A percentile compares a stretch with the other conserved stretches of the same genome.
Conservation (phyloP, 345 rosid species). For the Corchorus olitorius region DNA sequence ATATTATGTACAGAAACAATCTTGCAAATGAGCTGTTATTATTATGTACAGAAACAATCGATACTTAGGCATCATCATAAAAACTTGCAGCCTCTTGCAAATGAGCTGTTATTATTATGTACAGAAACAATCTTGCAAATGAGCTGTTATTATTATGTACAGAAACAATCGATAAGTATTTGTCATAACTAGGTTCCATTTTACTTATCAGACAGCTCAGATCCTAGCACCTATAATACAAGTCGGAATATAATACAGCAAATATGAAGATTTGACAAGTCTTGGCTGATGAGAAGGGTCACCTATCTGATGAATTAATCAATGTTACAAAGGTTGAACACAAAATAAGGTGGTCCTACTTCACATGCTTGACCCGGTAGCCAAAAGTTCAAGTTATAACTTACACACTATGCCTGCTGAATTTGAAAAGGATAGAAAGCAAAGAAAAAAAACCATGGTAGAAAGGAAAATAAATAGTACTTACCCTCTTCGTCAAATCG, state of each 20-base stretch:
- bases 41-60: not conserved
- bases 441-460: conserved; percentile 5
- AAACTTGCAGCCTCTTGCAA: not conserved
- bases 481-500: conserved; percentile 83
- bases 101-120: not conserved
- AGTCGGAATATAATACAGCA: not conserved
- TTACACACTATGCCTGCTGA: not conserved
- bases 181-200: not conserved
- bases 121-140: not conserved
- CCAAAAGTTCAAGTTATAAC: no score
- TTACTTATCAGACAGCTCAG: not conserved
- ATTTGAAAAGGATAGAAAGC: not conserved
- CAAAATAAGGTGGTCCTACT: no score
- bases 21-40: no score
- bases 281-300: not conserved
- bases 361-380: no score
- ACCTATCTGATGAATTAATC: no score
- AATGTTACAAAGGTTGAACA: no score
- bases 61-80: not conserved
- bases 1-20: not conserved
- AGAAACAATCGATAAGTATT: not conserved
- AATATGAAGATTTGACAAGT: not conserved
- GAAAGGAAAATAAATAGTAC: conserved; percentile 15
- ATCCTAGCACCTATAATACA: not conserved
- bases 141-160: not conserved